Percentiles rank a stretch among this genome's conserved stretches.
Evolutionary conservation across 495 filamentous ascomycete genomes (phyloP).

Genomic region (Neurospora discreta): DNA sequence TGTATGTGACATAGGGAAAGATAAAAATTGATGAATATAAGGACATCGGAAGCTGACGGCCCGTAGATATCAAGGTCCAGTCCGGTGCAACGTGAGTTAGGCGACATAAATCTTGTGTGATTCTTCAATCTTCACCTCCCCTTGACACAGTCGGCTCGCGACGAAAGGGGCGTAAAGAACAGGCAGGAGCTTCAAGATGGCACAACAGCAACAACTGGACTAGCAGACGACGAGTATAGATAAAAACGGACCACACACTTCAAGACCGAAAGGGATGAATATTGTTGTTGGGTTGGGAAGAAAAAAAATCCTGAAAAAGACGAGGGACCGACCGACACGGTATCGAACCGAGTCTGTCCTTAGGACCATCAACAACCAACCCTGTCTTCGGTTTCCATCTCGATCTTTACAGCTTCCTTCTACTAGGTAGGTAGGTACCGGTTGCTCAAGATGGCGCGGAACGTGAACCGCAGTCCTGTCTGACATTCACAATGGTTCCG

Average conservation of each 20-base stretch:
- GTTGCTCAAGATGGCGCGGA: not conserved
- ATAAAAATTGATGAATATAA: not conserved
- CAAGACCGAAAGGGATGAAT: no score
- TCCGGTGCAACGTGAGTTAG: not conserved
- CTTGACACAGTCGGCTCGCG: not conserved
- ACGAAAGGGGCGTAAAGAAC: not conserved
- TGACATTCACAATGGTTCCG: not conserved
- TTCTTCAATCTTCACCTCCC: not conserved
- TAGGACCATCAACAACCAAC: not conserved
- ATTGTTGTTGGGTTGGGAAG: no score
- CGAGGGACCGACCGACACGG: not conserved
- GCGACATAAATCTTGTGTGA: not conserved
- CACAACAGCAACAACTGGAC: not conserved
- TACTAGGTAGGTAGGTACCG: not conserved
- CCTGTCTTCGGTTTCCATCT: not conserved
- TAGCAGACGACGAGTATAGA: not conserved
- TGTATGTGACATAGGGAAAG: not conserved
- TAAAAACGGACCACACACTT: no score
- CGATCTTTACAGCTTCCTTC: not conserved
- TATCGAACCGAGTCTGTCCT: not conserved
- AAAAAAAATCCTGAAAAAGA: not conserved
- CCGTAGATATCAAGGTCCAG: not conserved
- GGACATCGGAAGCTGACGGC: not conserved
- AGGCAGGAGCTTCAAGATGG: not conserved
- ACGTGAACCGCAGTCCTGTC: not conserved